These are phyloP conservation scores for Lodderomyces beijingensis DNA, from an alignment of 1,139 yeast species.

Conservation along the genomic window DNA sequence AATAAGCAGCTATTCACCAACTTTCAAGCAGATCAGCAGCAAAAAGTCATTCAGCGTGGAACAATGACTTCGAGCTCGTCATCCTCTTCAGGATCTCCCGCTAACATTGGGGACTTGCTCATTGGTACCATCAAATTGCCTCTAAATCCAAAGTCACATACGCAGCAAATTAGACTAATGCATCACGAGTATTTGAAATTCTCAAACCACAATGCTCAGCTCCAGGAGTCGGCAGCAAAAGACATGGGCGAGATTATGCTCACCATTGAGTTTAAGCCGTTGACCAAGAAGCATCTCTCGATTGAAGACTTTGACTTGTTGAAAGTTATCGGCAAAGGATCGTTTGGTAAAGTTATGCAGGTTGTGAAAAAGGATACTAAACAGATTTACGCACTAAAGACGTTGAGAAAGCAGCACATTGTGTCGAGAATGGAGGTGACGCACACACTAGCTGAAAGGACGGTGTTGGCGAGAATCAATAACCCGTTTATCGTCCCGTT, in stretches of 20 bases:
- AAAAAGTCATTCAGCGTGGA: not conserved
- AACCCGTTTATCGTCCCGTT: conserved; percentile 98
- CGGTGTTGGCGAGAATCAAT: conserved; percentile 86
- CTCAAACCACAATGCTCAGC: conserved; percentile 20
- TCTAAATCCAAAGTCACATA: conserved; percentile 36
- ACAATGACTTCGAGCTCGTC: conserved; percentile 4
- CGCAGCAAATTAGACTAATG: conserved; percentile 35
- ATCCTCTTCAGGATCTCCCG: conserved; percentile 9
- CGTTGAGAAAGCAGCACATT: conserved; percentile 88
- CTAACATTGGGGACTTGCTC: conserved; percentile 36
- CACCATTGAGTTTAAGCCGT: conserved; percentile 74
- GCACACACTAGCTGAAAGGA: conserved; percentile 93
- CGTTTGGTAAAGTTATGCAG: conserved; percentile 98
- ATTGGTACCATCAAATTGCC: conserved; percentile 44
- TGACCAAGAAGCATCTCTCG: conserved; percentile 60
- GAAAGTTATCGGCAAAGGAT: conserved; percentile 95
- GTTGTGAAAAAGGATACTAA: conserved; percentile 93
- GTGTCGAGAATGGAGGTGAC: conserved; percentile 93
- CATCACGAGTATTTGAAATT: conserved; percentile 47
- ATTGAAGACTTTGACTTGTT: conserved; percentile 90
- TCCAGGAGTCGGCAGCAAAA: conserved; percentile 10
- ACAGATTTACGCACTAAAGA: conserved; percentile 89
- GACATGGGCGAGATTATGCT: conserved; percentile 56
- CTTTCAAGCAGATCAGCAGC: conserved; percentile 10
- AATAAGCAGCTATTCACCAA: conserved; percentile 30